Conservation (phyloP, 345 rosid species). For the Firmiana major region DNA sequence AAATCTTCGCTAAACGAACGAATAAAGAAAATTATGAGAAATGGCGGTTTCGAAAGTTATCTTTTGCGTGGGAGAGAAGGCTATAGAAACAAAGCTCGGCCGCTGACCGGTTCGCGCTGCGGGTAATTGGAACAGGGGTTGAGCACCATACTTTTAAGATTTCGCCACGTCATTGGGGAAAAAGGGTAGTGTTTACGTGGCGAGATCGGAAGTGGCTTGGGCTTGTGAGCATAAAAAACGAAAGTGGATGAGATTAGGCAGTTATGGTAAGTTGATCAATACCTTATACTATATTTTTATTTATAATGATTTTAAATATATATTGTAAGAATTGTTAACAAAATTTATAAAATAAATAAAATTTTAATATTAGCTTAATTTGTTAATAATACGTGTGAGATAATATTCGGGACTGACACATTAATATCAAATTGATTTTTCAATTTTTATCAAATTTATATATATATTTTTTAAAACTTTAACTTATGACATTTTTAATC, state of each 20-base stretch:
- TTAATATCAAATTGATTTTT: too few relatives aligned
- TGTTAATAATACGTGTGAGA: too few relatives aligned
- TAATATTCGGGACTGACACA: too few relatives aligned
- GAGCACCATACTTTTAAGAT: not conserved
- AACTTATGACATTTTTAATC: too few relatives aligned
- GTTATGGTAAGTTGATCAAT: not conserved
- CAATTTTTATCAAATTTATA: too few relatives aligned
- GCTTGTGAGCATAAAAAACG: not conserved
- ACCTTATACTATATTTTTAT: not conserved
- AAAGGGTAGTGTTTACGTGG: not conserved
- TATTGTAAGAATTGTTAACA: too few relatives aligned
- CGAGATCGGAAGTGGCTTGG: not conserved
- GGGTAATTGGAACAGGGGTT: not conserved
- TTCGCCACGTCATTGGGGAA: slow-evolving; percentile 12
- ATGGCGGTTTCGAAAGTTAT: not conserved
- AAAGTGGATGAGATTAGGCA: not conserved
- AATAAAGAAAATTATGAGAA: not conserved
- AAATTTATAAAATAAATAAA: too few relatives aligned
- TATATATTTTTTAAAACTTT: too few relatives aligned
- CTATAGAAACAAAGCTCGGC: not conserved
- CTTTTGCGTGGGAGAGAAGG: not conserved
- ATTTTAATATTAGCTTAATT: too few relatives aligned
- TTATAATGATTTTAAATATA: too few relatives aligned
- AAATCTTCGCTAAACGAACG: not conserved
- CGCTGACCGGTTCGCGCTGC: slow-evolving; percentile 27